Percentiles rank a stretch among this genome's conserved stretches.
phyloP scores from a whole-genome alignment of 768 basidiomycete genomes.

The Leucosporidium scottii region DNA sequence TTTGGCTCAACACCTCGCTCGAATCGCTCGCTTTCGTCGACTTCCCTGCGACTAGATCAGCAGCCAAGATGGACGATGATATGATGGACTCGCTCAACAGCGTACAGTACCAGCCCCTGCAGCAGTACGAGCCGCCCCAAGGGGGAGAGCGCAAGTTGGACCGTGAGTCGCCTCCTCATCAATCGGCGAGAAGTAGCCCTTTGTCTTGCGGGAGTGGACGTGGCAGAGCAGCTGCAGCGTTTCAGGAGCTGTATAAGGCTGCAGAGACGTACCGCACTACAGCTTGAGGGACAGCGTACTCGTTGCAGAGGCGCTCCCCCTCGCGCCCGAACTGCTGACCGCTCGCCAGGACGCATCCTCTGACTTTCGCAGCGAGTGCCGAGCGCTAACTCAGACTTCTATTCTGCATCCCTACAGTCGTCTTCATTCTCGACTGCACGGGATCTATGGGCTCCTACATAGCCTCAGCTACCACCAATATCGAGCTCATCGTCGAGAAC shows the following conservation, averaged over 20 bases:
- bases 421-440: conserved; percentile 33
- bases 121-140: not conserved
- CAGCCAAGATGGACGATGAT: not conserved
- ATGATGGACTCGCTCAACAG: not conserved
- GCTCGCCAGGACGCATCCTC: no score
- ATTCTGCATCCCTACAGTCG: conserved; percentile 5
- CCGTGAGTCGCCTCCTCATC: not conserved
- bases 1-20: not conserved
- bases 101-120: not conserved
- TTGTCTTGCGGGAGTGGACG: not conserved
- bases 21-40: not conserved
- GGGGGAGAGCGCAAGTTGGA: not conserved
- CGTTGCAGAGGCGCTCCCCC: no score
- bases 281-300: no score
- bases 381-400: not conserved
- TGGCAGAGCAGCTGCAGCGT: not conserved
- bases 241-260: not conserved
- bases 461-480: conserved; percentile 6
- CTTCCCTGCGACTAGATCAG: not conserved
- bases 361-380: not conserved
- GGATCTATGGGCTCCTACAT: conserved; percentile 35
- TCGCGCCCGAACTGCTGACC: no score
- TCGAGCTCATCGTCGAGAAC: conserved; percentile 69
- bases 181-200: no score
- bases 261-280: not conserved